Conservation (phyloP, 805 yeast genomes). For the Sugiyamaella mastotermitis region DNA sequence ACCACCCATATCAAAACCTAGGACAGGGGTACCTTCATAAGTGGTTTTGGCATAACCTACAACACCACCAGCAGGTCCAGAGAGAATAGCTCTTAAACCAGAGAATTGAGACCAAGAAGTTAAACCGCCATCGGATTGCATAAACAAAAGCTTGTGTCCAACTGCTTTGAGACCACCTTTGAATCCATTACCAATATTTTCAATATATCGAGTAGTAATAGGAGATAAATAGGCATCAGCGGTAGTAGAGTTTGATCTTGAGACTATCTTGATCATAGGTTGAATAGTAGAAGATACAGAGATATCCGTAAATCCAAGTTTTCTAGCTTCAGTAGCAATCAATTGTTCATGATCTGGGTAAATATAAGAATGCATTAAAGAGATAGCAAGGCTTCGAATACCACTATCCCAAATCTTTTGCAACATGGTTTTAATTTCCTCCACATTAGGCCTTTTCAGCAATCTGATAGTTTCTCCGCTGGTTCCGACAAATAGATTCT, state of each 20-base stretch:
- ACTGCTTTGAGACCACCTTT: conserved; percentile 41
- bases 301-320: conserved; percentile 62
- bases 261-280: conserved; percentile 74
- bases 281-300: conserved; percentile 63
- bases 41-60: conserved; percentile 89
- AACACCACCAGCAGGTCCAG: conserved; percentile 98
- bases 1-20: conserved; percentile 90
- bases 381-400: conserved; percentile 62
- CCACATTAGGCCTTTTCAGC: conserved; percentile 43
- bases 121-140: conserved; percentile 97
- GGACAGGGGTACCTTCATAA: conserved; percentile 52
- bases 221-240: conserved; percentile 86
- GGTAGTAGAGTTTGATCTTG: conserved; percentile 69
- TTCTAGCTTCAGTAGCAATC: conserved; percentile 53
- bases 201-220: conserved; percentile 58
- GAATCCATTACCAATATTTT: conserved; percentile 58
- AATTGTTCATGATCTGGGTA: conserved; percentile 61
- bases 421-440: conserved; percentile 38
- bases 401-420: conserved; percentile 48
- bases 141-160: conserved; percentile 43
- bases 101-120: conserved; percentile 79
- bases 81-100: conserved; percentile 79
- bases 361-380: conserved; percentile 67
- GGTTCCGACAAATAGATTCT: conserved; percentile 45
- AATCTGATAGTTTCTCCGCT: conserved; percentile 66